These are phyloP conservation scores for Rhododendron mucronatum DNA, from an alignment of 148 eudicot genomes.

Conservation along the genomic window DNA sequence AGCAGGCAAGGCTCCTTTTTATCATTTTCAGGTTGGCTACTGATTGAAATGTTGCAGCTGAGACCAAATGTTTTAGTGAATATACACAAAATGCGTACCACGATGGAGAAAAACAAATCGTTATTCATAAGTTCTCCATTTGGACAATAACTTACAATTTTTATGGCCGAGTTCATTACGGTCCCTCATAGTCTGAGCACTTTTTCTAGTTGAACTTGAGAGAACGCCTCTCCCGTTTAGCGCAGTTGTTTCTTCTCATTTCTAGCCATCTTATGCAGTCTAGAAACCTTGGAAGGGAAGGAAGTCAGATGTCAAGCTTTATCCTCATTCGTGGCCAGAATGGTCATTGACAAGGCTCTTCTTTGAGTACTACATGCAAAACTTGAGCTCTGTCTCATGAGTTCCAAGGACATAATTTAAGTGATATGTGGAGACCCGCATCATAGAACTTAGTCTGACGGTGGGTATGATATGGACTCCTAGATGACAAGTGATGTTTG, in stretches of 20 bases:
- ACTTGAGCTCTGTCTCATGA: neutral
- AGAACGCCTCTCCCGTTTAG: neutral
- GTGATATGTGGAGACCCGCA: neutral
- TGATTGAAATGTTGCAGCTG: neutral
- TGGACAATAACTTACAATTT: neutral
- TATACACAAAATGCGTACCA: neutral
- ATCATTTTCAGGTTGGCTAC: neutral
- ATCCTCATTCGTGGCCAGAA: neutral
- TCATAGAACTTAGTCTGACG: neutral
- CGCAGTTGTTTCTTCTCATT: slow-evolving; percentile 1
- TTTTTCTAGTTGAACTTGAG: neutral
- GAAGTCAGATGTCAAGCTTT: neutral
- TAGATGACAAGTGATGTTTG: neutral
- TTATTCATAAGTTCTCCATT: neutral
- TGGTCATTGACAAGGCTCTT: neutral
- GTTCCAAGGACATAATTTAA: neutral
- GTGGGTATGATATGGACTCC: neutral
- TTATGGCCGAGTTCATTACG: neutral
- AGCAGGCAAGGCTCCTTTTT: neutral
- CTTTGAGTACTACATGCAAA: neutral
- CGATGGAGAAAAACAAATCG: no score
- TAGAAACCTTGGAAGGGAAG: neutral
- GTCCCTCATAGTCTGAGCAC: neutral
- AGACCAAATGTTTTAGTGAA: neutral
- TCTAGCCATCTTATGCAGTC: neutral